Conservation (phyloP, 768 basidiomycete genomes). For the Mycena kentingensis region DNA sequence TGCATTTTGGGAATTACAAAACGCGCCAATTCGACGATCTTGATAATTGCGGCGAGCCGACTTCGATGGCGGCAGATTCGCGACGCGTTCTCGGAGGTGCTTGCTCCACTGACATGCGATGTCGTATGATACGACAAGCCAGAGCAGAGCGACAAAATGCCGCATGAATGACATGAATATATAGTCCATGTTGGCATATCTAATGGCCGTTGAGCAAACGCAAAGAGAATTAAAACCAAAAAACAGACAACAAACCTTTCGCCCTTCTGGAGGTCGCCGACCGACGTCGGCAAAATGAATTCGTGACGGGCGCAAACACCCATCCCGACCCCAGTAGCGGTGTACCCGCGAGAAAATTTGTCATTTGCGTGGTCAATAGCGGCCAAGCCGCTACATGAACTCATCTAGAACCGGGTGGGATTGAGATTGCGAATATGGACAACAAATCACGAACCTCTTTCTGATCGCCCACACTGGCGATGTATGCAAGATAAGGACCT, state of each 20-base stretch:
- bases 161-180: slow-evolving; percentile 28
- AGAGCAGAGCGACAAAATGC: background rate
- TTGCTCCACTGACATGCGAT: slow-evolving; percentile 34
- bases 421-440: background rate
- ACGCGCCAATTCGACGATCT: no score
- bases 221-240: background rate
- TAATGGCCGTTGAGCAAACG: slow-evolving; percentile 9
- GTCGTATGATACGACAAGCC: slow-evolving; percentile 31
- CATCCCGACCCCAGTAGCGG: slow-evolving; percentile 24
- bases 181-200: slow-evolving; percentile 41
- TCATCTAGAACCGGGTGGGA: slow-evolving; percentile 22
- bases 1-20: slow-evolving; percentile 34
- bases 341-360: slow-evolving; percentile 27
- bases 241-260: slow-evolving; percentile 26
- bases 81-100: slow-evolving; percentile 22
- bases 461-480: background rate
- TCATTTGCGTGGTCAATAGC: slow-evolving; percentile 13
- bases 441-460: background rate
- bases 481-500: background rate
- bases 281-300: slow-evolving; percentile 21
- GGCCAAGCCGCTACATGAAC: slow-evolving; percentile 27
- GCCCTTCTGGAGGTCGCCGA: slow-evolving; percentile 33
- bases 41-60: slow-evolving; percentile 3
- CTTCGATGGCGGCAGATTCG: slow-evolving; percentile 17
- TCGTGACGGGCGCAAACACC: slow-evolving; percentile 29